Conservation (phyloP, 116 monocot species). For the Zostera marina region DNA sequence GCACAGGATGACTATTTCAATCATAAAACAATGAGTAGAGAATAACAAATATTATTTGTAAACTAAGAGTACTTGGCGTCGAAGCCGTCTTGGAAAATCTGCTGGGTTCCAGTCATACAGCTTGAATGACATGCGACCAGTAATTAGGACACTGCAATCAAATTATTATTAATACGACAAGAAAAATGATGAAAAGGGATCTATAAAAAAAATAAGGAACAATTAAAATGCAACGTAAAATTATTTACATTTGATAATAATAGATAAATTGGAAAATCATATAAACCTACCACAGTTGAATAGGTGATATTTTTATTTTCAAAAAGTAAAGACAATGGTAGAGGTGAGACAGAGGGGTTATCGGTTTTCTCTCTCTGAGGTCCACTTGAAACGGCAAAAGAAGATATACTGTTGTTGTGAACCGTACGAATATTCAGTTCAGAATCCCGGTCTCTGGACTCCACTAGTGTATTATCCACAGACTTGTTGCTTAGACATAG, state of each 20-base stretch:
- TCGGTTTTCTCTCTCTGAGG: conserved; percentile 33
- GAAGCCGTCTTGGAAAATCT: conserved; percentile 84
- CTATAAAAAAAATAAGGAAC: neutral
- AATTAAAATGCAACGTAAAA: neutral
- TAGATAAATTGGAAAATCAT: neutral
- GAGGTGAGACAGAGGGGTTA: conserved; percentile 31
- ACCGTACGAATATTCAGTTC: conserved; percentile 27
- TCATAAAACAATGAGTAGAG: neutral
- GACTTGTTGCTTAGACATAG: conserved; percentile 22
- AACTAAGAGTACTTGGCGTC: conserved; percentile 65
- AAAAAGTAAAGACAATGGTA: conserved; percentile 34
- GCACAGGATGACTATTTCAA: conserved; percentile 7
- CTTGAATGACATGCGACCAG: conserved; percentile 97
- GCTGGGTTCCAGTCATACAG: conserved; percentile 99
- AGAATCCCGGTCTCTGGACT: conserved; percentile 41
- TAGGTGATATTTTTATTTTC: conserved; percentile 53
- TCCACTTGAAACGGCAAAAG: conserved; percentile 39
- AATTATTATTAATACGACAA: conserved; percentile 1
- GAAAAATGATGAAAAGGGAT: neutral
- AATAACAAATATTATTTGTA: conserved; percentile 9
- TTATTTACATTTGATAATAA: no score
- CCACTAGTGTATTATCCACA: conserved; percentile 26
- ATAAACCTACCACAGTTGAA: conserved; percentile 53
- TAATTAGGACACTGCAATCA: conserved; percentile 89
- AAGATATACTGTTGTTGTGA: conserved; percentile 21